Base-by-base conservation (phyloP, 192 early-diverging fungal genomes). In the Rhizophagus clarus region DNA sequence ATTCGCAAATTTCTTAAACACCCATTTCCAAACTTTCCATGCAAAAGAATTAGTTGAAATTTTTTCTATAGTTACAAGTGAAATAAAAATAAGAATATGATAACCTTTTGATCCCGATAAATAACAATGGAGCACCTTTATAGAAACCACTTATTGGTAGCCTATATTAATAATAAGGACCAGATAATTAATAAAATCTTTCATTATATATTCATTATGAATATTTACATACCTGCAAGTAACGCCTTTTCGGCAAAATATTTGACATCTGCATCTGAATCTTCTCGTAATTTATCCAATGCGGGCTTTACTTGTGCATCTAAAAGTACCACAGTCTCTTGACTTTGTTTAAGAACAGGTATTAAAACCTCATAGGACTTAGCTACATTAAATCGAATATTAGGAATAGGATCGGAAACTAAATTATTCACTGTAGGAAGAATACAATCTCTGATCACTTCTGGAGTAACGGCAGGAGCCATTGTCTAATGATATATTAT, bases 311-410 rank as follows among this genome's bases (percentile, higher is more conserved):
- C 89, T 69, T 93, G 86, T 24, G 91, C 88, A 31, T 86, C 84
- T 61, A 96, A 82, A 10, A 95, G 80, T 14, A 81, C 79, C 31
- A 84, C 87, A 9, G 93, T 89, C 28, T 93, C 91, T 10, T 87
- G 81, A 76, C 85, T 88, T 62, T 87, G 87, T 81, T 92, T 91
- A 71, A 97, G 88, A 8, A 95, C 86, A 15, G 92, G 94, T 51
- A 94, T 90, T 83, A 99, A 85, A 2, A 91, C 88, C 84, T 96
- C 95, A 80, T 97, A 88, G 68, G 94, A 93, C 83, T 99, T 99
- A 61, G 97, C 97, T 15, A 99, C 97, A 76, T 98, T 99, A 91
- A 99, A 99, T 47, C 98, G 94, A 82, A 99, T 99, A 84, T 99
- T 99, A 76, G 98, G 98, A 76, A 99, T 99, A 14, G 96, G 95